Conservation (phyloP, 169 alveolate genomes). For the Eimeria zaria region DNA sequence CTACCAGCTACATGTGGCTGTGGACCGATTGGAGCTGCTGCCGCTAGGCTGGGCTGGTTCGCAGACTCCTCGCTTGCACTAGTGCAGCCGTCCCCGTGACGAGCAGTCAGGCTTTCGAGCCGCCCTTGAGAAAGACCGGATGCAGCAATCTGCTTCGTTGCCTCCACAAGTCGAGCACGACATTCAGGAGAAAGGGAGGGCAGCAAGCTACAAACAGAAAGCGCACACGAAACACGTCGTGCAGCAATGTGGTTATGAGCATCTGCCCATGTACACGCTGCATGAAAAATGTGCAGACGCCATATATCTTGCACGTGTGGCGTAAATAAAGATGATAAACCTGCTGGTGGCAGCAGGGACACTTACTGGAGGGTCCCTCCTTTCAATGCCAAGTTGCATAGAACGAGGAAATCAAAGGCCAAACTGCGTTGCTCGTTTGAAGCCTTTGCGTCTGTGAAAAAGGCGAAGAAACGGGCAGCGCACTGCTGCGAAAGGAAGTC, state of each 20-base stretch:
- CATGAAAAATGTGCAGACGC: too few relatives aligned
- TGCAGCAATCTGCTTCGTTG: slow-evolving; percentile 56
- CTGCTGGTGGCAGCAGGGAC: not conserved
- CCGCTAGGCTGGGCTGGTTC: not conserved
- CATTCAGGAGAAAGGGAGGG: slow-evolving; percentile 68
- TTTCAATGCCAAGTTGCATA: slow-evolving; percentile 65
- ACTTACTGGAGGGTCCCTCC: slow-evolving; percentile 76
- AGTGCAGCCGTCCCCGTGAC: slow-evolving; percentile 41
- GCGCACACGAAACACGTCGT: not conserved
- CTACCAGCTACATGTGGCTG: slow-evolving; percentile 40
- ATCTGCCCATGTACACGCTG: not conserved
- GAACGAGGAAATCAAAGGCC: slow-evolving; percentile 74
- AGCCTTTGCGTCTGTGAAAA: slow-evolving; percentile 57
- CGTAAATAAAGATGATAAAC: not conserved
- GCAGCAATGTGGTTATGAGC: not conserved
- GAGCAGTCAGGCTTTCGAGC: slow-evolving; percentile 47
- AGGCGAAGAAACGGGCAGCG: slow-evolving; percentile 71
- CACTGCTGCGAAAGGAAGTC: slow-evolving; percentile 72
- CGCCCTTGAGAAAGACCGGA: slow-evolving; percentile 59
- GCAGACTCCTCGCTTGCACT: slow-evolving; percentile 67
- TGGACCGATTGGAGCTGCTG: not conserved
- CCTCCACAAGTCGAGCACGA: slow-evolving; percentile 76
- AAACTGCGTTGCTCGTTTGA: slow-evolving; percentile 50
- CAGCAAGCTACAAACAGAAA: slow-evolving; percentile 58
- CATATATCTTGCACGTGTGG: not conserved